These are phyloP conservation scores for Rhizophora apiculata DNA, from an alignment of 345 rosid species.

Conservation along the genomic window DNA sequence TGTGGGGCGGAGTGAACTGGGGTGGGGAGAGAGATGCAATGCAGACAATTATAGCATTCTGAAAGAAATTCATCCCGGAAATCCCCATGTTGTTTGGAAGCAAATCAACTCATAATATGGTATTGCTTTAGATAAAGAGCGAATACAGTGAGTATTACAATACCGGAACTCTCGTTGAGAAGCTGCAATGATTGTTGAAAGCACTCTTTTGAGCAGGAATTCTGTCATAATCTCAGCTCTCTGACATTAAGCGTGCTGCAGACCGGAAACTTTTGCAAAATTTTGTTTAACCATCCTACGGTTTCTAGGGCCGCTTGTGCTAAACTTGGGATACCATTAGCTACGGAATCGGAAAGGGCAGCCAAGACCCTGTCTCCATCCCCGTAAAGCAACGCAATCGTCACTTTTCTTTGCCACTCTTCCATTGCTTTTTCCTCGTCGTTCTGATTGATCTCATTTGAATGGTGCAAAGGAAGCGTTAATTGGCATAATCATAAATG, in stretches of 20 bases:
- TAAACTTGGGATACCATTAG: slow-evolving; percentile 43
- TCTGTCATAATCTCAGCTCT: slow-evolving; percentile 24
- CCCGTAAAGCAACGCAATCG: slow-evolving; percentile 36
- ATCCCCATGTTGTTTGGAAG: not conserved
- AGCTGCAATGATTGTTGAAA: slow-evolving; percentile 28
- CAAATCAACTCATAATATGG: not conserved
- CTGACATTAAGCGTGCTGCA: slow-evolving; percentile 25
- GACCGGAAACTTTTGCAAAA: slow-evolving; percentile 21
- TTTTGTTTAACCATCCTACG: slow-evolving; percentile 45
- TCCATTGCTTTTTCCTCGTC: slow-evolving; percentile 43
- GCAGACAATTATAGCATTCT: too few relatives aligned
- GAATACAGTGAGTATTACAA: not conserved
- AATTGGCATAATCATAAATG: not conserved
- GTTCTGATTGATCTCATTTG: slow-evolving; percentile 22
- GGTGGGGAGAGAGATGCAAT: too few relatives aligned
- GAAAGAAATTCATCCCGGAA: too few relatives aligned
- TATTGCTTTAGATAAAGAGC: not conserved
- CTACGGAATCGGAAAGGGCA: slow-evolving; percentile 49
- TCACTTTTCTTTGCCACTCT: slow-evolving; percentile 48
- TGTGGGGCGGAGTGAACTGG: too few relatives aligned
- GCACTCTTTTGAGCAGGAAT: slow-evolving; percentile 22
- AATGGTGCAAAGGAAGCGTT: not conserved
- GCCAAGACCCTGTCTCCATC: slow-evolving; percentile 36
- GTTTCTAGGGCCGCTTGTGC: slow-evolving; percentile 49
- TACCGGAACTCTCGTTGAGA: slow-evolving; percentile 40